Conservation (phyloP, 2,329 filamentous ascomycete genomes). For the Alternaria longipes region DNA sequence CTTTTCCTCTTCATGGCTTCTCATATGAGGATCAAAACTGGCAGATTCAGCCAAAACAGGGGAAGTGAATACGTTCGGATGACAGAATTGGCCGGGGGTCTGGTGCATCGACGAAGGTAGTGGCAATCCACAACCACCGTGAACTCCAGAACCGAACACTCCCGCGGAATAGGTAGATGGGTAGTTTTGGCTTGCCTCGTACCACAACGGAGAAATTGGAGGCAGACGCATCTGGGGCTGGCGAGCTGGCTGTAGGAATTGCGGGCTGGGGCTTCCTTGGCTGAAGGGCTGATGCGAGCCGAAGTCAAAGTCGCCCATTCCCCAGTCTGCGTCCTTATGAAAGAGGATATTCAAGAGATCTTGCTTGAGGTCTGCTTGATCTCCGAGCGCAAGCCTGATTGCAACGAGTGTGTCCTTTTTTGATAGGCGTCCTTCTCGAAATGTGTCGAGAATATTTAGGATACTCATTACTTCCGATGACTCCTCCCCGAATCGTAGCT, state of each 20-base stretch:
- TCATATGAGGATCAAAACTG: not conserved
- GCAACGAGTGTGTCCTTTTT: conserved; percentile 33
- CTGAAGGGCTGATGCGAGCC: conserved; percentile 10
- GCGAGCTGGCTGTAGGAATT: conserved; percentile 37
- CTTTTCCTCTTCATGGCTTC: not conserved
- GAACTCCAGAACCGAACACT: not conserved
- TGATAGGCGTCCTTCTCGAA: conserved; percentile 25
- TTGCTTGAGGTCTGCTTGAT: conserved; percentile 33
- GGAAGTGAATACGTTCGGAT: not conserved
- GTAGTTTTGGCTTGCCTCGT: conserved; percentile 4
- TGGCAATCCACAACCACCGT: not conserved
- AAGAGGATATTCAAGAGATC: conserved; percentile 33
- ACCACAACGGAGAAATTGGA: conserved; percentile 25
- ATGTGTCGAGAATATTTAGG: conserved; percentile 28
- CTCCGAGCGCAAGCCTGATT: conserved; percentile 30
- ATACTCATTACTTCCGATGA: conserved; percentile 31
- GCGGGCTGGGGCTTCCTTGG: conserved; percentile 18
- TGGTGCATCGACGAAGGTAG: conserved; percentile 1
- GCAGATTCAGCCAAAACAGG: not conserved
- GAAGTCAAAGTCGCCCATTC: conserved; percentile 36
- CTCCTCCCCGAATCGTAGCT: conserved; percentile 37
- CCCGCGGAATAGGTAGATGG: not conserved
- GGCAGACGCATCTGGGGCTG: conserved; percentile 35
- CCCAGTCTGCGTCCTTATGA: conserved; percentile 37
- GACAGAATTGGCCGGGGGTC: not conserved